phyloP scores from a whole-genome alignment of 495 filamentous ascomycete species.

The Aspergillus steynii region DNA sequence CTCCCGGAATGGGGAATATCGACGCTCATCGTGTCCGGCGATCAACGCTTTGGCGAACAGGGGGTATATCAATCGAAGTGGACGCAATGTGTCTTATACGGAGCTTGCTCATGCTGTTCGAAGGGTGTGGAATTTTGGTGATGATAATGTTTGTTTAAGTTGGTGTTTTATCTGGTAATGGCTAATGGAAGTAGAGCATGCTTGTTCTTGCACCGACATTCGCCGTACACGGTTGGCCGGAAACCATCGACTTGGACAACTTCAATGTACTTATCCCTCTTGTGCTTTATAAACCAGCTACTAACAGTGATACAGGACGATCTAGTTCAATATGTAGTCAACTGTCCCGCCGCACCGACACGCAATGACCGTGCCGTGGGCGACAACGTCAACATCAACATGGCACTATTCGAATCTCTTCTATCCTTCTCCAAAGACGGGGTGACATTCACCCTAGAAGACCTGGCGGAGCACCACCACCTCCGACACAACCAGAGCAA shows the following conservation, averaged over 20 bases:
- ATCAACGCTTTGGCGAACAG: slow-evolving; percentile 7
- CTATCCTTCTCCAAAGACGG: slow-evolving; percentile 9
- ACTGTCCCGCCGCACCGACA: slow-evolving; percentile 7
- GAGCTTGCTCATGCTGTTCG: slow-evolving; percentile 8
- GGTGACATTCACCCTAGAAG: slow-evolving; percentile 1
- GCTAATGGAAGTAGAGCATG: slow-evolving; percentile 5
- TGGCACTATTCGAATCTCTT: slow-evolving; percentile 9
- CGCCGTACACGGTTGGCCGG: slow-evolving; percentile 6
- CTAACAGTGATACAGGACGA: not conserved
- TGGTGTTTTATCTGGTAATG: no score
- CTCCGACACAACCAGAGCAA: slow-evolving; percentile 9
- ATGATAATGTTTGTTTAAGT: slow-evolving; percentile 6
- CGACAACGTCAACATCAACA: slow-evolving; percentile 10
- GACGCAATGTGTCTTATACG: slow-evolving; percentile 3
- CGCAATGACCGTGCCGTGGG: slow-evolving; percentile 8
- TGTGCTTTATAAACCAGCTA: not conserved
- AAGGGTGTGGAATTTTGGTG: slow-evolving; percentile 10
- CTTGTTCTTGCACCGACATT: slow-evolving; percentile 7
- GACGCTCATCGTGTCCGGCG: slow-evolving; percentile 7
- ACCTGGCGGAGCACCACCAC: slow-evolving; percentile 11
- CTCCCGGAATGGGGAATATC: not conserved
- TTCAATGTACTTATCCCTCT: not conserved
- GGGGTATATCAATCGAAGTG: slow-evolving; percentile 11
- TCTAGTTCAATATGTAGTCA: slow-evolving; percentile 7
- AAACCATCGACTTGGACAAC: slow-evolving; percentile 6